Conservation (phyloP, 2,329 filamentous ascomycete species). For the Pseudogymnoascus sp. region DNA sequence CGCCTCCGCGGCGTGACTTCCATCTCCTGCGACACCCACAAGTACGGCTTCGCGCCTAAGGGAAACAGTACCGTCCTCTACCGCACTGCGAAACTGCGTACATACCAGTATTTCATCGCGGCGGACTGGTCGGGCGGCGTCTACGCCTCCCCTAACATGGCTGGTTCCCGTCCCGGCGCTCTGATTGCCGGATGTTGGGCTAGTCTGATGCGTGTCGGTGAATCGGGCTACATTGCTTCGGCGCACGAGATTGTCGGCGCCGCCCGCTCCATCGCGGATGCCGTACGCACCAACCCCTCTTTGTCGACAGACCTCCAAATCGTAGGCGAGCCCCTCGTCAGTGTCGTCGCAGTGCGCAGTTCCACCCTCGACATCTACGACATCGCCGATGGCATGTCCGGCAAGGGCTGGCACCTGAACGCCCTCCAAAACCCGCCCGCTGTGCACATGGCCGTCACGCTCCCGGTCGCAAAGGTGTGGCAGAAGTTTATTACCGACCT, state of each 20-base stretch:
- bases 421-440: slow-evolving; percentile 85
- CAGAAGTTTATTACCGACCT: slow-evolving; percentile 71
- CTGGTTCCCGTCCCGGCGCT: slow-evolving; percentile 84
- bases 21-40: slow-evolving; percentile 96
- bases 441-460: slow-evolving; percentile 87
- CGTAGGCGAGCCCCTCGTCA: slow-evolving; percentile 77
- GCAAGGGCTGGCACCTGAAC: slow-evolving; percentile 90
- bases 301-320: slow-evolving; percentile 68
- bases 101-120: slow-evolving; percentile 93
- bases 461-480: slow-evolving; percentile 73
- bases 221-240: slow-evolving; percentile 77
- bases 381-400: slow-evolving; percentile 78
- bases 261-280: slow-evolving; percentile 70
- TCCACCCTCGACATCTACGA: slow-evolving; percentile 87
- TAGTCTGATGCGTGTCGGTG: slow-evolving; percentile 78
- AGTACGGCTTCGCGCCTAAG: slow-evolving; percentile 97
- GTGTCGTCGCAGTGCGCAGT: slow-evolving; percentile 81
- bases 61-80: slow-evolving; percentile 92
- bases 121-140: slow-evolving; percentile 94
- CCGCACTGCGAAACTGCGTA: slow-evolving; percentile 66
- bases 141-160: slow-evolving; percentile 86
- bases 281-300: slow-evolving; percentile 59
- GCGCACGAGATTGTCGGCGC: slow-evolving; percentile 83
- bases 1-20: slow-evolving; percentile 86
- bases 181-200: slow-evolving; percentile 96